Base-by-base conservation (phyloP, 2,329 filamentous ascomycete genomes). In the Chaetothyriales sp. region DNA sequence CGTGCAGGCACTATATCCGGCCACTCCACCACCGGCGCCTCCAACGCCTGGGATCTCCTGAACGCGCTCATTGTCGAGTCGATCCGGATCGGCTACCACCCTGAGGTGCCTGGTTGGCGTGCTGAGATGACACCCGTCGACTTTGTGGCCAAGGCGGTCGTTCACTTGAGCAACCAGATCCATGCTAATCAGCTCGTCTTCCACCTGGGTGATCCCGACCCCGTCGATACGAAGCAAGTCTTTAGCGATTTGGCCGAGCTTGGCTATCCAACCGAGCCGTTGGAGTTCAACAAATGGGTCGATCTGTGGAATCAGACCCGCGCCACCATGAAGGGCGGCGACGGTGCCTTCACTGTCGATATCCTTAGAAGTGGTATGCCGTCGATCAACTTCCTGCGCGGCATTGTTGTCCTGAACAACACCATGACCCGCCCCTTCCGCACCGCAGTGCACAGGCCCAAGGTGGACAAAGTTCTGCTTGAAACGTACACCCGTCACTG, bases 41-140 rank as follows among this genome's bases (percentile, higher is more conserved):
- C 83, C 0, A 90, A 90, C 59, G 79, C 83, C 0, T 89, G 81
- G 70, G 85, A 90, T 72, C 68, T 90, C 18, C 70, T 90, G 45
- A 86, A 82, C 49, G 84, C 85, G 0, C 64, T 90, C 51, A 74
- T 89, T 22, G 81, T 88, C 1, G 85, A 89, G 63, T 88, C 84
- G 0, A 73, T 89, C 39, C 79, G 83, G 49, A 72, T 89, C 2
- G 84, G 84, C 5, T 76, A 77, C 57, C 77, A 77, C 1, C 84
- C 85, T 0, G 74, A 84, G 49, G 79, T 88, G 3, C 74, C 82
- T 47, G 80, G 80, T 43, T 90, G 85, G 85, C 78, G 81, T 47
- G 77, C 83, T 1, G 85, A 90, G 67, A 89, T 89, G 84, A 88
- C 85, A 0, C 84, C 85, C 0, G 85, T 87, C 12, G 84, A 90